These are phyloP conservation scores for Talaromyces sp. DNA, from an alignment of 2,329 filamentous ascomycete species.

Conservation along the genomic window DNA sequence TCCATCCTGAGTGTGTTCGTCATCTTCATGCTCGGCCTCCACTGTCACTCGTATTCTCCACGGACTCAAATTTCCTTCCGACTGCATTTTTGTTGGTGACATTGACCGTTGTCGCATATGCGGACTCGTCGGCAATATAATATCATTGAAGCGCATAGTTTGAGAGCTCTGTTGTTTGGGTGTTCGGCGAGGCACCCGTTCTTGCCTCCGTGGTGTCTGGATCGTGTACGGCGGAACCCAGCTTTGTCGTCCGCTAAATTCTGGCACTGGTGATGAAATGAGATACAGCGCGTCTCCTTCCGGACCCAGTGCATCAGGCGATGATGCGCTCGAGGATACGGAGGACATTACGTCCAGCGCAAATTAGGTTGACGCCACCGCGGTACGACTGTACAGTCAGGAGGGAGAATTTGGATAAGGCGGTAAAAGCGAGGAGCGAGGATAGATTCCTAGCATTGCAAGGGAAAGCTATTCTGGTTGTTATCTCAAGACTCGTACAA, in stretches of 20 bases:
- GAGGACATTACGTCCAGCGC: constrained; percentile 16
- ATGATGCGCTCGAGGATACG: constrained; percentile 41
- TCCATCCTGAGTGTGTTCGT: constrained; percentile 30
- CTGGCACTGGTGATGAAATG: constrained; percentile 43
- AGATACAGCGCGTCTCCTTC: constrained; percentile 44
- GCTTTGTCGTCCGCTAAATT: constrained; percentile 39
- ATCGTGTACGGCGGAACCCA: constrained; percentile 40
- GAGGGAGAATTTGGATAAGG: not conserved
- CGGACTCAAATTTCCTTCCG: constrained; percentile 45
- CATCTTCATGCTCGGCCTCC: constrained; percentile 46
- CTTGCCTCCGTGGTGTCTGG: constrained; percentile 37
- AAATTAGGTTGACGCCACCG: constrained; percentile 17
- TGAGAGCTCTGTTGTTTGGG: constrained; percentile 37
- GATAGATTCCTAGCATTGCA: not conserved
- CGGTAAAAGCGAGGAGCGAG: not conserved
- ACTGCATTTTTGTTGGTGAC: constrained; percentile 40
- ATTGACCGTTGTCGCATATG: constrained; percentile 31
- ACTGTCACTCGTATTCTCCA: constrained; percentile 51
- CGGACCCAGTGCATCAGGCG: constrained; percentile 44
- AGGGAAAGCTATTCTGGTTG: not conserved
- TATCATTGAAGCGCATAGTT: constrained; percentile 44
- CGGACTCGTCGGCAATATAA: constrained; percentile 42
- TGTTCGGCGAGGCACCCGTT: constrained; percentile 35
- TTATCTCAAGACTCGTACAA: not conserved
- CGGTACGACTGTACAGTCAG: not conserved